Evolutionary conservation across 1,284 basidiomycete genomes (phyloP), one percentile per base, ranked within the genome.

Genomic region (Trichosporon sp.): DNA sequence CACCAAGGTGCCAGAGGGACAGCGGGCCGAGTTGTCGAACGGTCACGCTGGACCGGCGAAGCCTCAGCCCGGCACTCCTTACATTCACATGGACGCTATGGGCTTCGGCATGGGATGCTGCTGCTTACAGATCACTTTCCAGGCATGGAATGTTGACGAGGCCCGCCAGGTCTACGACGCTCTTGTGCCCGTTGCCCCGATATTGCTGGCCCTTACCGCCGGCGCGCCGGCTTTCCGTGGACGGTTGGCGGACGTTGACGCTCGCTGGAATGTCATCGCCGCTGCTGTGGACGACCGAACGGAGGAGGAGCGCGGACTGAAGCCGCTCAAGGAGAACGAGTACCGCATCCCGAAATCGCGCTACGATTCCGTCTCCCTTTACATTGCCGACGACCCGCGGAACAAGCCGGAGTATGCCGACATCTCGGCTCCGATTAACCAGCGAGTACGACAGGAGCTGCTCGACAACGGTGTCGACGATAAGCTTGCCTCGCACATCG

Each of bases 101-200:
- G 95, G 95, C 25, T 99, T 99, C 79, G 96, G 96, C 52, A 99
- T 98, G 95, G 96, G 96, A 3, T 98, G 95, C 74, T 96, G 92
- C 75, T 99, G 96, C 80, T 83, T 99, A 59, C 96, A 99, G 76
- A 85, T 99, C 69, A 99, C 96, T 3, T 97, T 99, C 83, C 96
- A 99, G 79, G 90, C 94, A 0, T 95, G 91, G 80, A 92, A 93
- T 78, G 88, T 99, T 29, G 84, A 86, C 46, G 94, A 99, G 78
- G 95, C 96, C 5, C 85, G 93, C 71, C 84, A 89, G 59, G 86
- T 98, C 76, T 99, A 99, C 78, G 96, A 99, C 78, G 91, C 91
- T 25, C 84, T 99, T 56, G 88, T 96, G 21, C 96, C 96, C 4
- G 83, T 99, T 25, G 93, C 92, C 1, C 96, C 96, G 0, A 90